phyloP scores from a whole-genome alignment of 352 stramenopile genomes.

The Phytophthora podocarpi region DNA sequence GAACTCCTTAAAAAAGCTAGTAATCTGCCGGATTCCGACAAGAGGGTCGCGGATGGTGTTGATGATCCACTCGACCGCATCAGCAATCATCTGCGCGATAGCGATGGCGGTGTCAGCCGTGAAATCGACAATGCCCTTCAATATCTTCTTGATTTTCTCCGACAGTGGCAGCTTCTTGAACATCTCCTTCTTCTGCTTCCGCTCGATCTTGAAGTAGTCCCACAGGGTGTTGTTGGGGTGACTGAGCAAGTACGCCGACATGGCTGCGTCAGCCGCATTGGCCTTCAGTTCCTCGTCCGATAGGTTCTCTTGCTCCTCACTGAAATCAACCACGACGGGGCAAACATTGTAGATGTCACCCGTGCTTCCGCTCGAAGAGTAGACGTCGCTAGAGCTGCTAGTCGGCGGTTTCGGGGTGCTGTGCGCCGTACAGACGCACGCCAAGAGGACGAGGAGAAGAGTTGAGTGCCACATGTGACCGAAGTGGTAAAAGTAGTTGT shows the following conservation, averaged over 20 bases:
- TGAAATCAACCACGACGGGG: slow-evolving; percentile 25
- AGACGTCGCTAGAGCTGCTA: neutral
- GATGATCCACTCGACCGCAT: slow-evolving; percentile 26
- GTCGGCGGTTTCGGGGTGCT: neutral
- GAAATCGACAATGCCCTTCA: slow-evolving; percentile 22
- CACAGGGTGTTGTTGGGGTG: slow-evolving; percentile 34
- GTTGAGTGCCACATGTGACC: slow-evolving; percentile 23
- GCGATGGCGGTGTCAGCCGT: slow-evolving; percentile 16
- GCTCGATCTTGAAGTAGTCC: slow-evolving; percentile 37
- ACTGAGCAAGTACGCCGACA: slow-evolving; percentile 29
- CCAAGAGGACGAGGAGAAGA: slow-evolving; percentile 17
- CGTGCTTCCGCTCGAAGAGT: slow-evolving; percentile 3
- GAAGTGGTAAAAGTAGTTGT: slow-evolving; percentile 20
- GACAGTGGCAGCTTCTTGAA: slow-evolving; percentile 12
- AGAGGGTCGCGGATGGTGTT: slow-evolving; percentile 25
- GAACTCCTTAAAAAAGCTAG: slow-evolving; percentile 22
- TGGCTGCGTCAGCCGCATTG: slow-evolving; percentile 26
- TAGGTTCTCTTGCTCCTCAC: slow-evolving; percentile 19
- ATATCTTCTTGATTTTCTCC: slow-evolving; percentile 4
- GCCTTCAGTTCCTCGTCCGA: slow-evolving; percentile 28
- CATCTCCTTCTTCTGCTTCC: slow-evolving; percentile 19
- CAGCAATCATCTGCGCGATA: slow-evolving; percentile 23
- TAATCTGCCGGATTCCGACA: slow-evolving; percentile 16
- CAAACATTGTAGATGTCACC: slow-evolving; percentile 33
- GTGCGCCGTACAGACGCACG: slow-evolving; percentile 18